Base-by-base conservation (phyloP, 768 basidiomycete genomes). In the Xerocomellus amylosporus region DNA sequence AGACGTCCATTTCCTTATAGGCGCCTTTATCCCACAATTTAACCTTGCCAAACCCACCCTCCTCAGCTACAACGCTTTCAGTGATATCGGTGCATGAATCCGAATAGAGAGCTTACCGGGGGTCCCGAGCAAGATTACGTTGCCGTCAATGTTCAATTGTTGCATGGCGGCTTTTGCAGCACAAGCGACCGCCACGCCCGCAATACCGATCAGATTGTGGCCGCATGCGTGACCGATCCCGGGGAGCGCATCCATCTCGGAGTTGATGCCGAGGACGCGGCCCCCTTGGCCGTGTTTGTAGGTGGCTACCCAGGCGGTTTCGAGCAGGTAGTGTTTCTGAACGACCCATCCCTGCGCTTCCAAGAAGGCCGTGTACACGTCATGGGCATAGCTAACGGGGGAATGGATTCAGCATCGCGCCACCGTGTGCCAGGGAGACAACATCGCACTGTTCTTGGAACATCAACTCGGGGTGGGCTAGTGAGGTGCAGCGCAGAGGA, bases 151-250 rank as follows among this genome's bases (percentile, higher is more conserved):
- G 56, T 84, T 69, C 57, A 85, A 78, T 50, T 80, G 73, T 51
- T 84, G 71, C 55, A 92, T 71, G 1, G 81, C 86, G 6, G 77
- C 77, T 64, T 83, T 85, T n/a, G 87, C 77, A 0, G 84, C 86
- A 49, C 82, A 77, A 0, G 88, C 86, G 26, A 89, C 79, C 2
- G 84, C 88, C 13, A 91, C 84, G 4, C 89, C 89, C 51, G 76
- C 61, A 22, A 91, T 87, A 1, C 86, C 89, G 48, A 93, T 92
- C 45, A 93, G 74, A 61, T 92, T 92, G 64, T 93, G 90, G 3
- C 90, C 90, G 62, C 90, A 92, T 1, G 86, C 87, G 58, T 88
- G 87, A 0, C 87, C 83, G 37, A 85, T 75, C 0, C 80, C 73
- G 17, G 70, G 71, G 12, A 87, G 72, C 2, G 85, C 86, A 51